Conservation (phyloP, 179 eudicot species). For the Drosera spatulata region DNA sequence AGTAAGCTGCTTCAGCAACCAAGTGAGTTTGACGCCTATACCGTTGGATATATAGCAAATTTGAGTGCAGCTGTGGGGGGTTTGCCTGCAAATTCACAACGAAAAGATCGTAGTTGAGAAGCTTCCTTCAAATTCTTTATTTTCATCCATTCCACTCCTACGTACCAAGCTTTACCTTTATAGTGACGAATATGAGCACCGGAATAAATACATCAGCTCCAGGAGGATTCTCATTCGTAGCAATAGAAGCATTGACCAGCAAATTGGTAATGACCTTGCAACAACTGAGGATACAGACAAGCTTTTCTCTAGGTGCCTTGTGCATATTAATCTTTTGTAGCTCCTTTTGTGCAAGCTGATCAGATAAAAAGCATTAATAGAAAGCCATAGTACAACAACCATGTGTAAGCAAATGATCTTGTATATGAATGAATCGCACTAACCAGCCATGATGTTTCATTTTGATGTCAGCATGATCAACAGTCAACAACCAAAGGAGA, state of each 20-base stretch:
- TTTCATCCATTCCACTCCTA: background rate
- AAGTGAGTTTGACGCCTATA: conserved; percentile 79
- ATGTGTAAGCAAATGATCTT: background rate
- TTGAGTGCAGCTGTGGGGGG: conserved; percentile 90
- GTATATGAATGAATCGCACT: conserved; percentile 17
- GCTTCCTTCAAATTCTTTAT: too few relatives aligned
- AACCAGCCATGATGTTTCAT: conserved; percentile 97
- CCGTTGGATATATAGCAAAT: conserved; percentile 80
- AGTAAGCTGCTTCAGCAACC: conserved; percentile 86
- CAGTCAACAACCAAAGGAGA: too few relatives aligned
- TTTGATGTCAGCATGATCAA: conserved; percentile 19
- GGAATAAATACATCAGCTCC: conserved; percentile 99
- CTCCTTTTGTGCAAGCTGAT: conserved; percentile 94
- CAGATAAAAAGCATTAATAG: conserved; percentile 1
- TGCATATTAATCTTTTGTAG: conserved; percentile 90
- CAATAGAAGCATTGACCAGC: conserved; percentile 73
- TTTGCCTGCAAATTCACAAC: conserved; percentile 50
- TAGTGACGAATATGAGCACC: conserved; percentile 78
- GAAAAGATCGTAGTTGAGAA: too few relatives aligned
- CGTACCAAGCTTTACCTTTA: conserved; percentile 45
- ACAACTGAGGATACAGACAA: conserved; percentile 81
- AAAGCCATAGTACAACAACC: background rate
- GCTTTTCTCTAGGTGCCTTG: conserved; percentile 98
- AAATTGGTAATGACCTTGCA: conserved; percentile 92
- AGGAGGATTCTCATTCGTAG: conserved; percentile 67